phyloP scores from a whole-genome alignment of 352 stramenopile genomes.

The Pythium periplocum region DNA sequence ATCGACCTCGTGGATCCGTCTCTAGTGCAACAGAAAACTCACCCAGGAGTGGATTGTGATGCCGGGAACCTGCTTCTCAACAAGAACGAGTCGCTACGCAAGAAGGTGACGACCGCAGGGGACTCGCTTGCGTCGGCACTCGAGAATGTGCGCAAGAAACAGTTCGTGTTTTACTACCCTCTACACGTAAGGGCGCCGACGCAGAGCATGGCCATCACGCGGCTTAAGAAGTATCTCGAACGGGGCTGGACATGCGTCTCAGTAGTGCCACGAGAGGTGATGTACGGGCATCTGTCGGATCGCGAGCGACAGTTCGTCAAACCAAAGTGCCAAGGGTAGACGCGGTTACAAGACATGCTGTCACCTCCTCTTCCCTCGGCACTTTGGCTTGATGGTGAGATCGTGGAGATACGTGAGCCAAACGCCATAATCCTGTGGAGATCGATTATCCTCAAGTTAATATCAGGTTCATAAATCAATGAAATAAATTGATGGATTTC shows the following conservation, averaged over 20 bases:
- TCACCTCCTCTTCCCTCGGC: too few relatives aligned
- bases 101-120: slow-evolving; percentile 14
- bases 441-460: too few relatives aligned
- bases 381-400: too few relatives aligned
- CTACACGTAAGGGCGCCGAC: slow-evolving; percentile 1
- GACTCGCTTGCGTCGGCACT: slow-evolving; percentile 6
- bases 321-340: too few relatives aligned
- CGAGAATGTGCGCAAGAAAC: slow-evolving; percentile 8
- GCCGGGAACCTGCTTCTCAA: slow-evolving; percentile 21
- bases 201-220: slow-evolving; percentile 7
- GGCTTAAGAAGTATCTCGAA: slow-evolving; percentile 17
- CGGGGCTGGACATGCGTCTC: slow-evolving; percentile 25
- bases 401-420: too few relatives aligned
- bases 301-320: too few relatives aligned
- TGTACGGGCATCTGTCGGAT: too few relatives aligned
- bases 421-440: too few relatives aligned
- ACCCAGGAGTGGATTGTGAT: slow-evolving; percentile 18
- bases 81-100: slow-evolving; percentile 4
- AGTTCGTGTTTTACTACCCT: slow-evolving; percentile 19
- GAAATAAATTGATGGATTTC: too few relatives aligned
- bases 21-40: background rate
- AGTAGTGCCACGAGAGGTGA: too few relatives aligned
- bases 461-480: too few relatives aligned
- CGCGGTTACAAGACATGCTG: too few relatives aligned
- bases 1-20: slow-evolving; percentile 18